Evolutionary conservation across 352 stramenopile species (phyloP).

Genomic region (Hyaloperonospora brassicae): DNA sequence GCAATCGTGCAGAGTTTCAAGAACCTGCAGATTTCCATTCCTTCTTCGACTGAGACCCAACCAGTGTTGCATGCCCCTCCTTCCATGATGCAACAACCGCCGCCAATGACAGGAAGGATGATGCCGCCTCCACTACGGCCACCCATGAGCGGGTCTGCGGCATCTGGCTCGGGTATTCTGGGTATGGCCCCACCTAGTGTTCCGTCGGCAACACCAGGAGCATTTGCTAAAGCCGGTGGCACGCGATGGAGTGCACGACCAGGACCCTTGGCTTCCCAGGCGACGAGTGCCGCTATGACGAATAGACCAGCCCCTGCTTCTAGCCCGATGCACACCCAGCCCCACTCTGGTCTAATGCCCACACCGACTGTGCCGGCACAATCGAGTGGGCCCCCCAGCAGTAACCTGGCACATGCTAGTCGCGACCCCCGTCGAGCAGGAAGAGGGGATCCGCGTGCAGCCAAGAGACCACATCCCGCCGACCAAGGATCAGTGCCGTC

Average conservation of each 20-base stretch:
- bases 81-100: constrained; percentile 29
- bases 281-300: constrained; percentile 17
- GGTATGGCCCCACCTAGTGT: constrained; percentile 34
- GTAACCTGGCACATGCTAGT: no score
- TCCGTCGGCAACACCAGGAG: constrained; percentile 12
- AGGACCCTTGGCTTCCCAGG: constrained; percentile 33
- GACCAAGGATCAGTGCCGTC: constrained; percentile 20
- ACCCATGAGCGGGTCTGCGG: constrained; percentile 24
- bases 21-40: constrained; percentile 75
- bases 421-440: constrained; percentile 48
- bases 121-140: constrained; percentile 31
- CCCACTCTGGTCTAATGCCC: constrained; percentile 27
- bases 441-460: constrained; percentile 49
- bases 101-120: constrained; percentile 25
- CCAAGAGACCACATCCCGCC: constrained; percentile 30
- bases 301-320: constrained; percentile 16
- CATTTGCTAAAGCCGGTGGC: no score
- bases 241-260: constrained; percentile 68
- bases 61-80: constrained; percentile 39
- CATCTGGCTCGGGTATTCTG: constrained; percentile 36
- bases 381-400: constrained; percentile 19
- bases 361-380: constrained; percentile 18
- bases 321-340: constrained; percentile 24
- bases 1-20: constrained; percentile 83
- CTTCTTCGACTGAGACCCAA: constrained; percentile 41